Conservation (phyloP, 179 eudicot species). For the Spergularia azorica region DNA sequence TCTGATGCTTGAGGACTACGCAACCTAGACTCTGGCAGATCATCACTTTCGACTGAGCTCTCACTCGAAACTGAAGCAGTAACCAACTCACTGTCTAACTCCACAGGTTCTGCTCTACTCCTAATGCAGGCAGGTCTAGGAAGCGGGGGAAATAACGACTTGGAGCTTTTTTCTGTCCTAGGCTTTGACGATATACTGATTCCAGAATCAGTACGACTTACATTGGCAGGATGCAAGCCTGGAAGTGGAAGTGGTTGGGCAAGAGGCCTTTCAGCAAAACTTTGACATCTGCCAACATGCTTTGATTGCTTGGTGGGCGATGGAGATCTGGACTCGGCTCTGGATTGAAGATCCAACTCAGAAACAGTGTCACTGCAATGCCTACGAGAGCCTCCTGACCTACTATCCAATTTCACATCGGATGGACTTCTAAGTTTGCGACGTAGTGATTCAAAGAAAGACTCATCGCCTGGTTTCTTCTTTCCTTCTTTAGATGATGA, state of each 20-base stretch:
- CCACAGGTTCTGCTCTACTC: slow-evolving; percentile 64
- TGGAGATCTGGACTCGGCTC: slow-evolving; percentile 73
- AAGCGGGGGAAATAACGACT: slow-evolving; percentile 63
- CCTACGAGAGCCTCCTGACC: slow-evolving; percentile 66
- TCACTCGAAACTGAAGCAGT: slow-evolving; percentile 78
- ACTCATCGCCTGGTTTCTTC: slow-evolving; percentile 72
- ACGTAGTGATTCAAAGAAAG: slow-evolving; percentile 58
- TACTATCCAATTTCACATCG: slow-evolving; percentile 59
- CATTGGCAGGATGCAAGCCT: slow-evolving; percentile 47
- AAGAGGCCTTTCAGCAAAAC: slow-evolving; percentile 77
- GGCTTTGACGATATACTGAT: slow-evolving; percentile 62
- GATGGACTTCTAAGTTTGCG: slow-evolving; percentile 56
- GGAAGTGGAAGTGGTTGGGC: slow-evolving; percentile 94
- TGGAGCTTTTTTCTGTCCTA: slow-evolving; percentile 54
- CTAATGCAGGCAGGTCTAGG: slow-evolving; percentile 76
- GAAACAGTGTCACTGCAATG: slow-evolving; percentile 61
- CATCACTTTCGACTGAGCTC: slow-evolving; percentile 82
- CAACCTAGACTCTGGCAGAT: slow-evolving; percentile 62
- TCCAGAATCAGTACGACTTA: slow-evolving; percentile 76
- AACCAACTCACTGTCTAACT: slow-evolving; percentile 62
- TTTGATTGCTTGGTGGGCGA: slow-evolving; percentile 85
- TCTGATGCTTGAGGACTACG: slow-evolving; percentile 79
- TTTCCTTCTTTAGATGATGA: slow-evolving; percentile 85
- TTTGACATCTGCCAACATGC: slow-evolving; percentile 86
- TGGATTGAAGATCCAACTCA: slow-evolving; percentile 62